These are phyloP conservation scores for Pulicaria dysenterica DNA, from an alignment of 129 eudicot species.

Conservation along the genomic window DNA sequence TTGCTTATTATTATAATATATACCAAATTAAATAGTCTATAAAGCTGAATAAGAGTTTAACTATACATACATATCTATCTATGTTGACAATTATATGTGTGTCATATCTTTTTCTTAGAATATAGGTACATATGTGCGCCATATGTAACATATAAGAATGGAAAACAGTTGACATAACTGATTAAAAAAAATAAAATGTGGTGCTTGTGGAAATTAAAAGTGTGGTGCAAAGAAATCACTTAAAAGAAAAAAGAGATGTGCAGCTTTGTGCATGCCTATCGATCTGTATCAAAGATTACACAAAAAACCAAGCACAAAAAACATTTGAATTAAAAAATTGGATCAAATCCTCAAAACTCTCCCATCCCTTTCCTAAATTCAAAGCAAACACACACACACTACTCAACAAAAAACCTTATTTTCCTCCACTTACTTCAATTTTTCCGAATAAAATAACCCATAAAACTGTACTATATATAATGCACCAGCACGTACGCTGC, in stretches of 20 bases:
- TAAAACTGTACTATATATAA: conserved; percentile 41
- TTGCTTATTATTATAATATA: no score
- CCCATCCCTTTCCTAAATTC: conserved; percentile 65
- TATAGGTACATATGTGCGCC: no score
- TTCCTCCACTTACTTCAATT: conserved; percentile 37
- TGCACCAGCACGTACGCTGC: conserved; percentile 41
- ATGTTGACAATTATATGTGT: no score
- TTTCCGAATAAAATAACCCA: conserved; percentile 23
- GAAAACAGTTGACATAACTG: no score
- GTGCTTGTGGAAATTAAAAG: no score
- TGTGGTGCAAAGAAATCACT: no score
- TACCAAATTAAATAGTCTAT: no score
- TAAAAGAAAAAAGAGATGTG: conserved; percentile 21
- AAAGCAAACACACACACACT: conserved; percentile 46
- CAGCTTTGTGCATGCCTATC: conserved; percentile 67
- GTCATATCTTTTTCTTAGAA: no score
- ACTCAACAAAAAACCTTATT: conserved; percentile 40
- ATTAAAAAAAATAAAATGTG: no score
- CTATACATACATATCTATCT: no score
- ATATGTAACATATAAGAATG: no score
- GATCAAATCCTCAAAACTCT: conserved; percentile 76
- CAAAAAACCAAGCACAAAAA: conserved; percentile 47
- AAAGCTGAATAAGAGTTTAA: no score
- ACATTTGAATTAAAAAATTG: conserved; percentile 41
- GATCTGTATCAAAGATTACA: conserved; percentile 46